A percentile compares a stretch with the other conserved stretches of the same genome.
Conservation (phyloP, 345 rosid species). For the Dipteronia sinensis region DNA sequence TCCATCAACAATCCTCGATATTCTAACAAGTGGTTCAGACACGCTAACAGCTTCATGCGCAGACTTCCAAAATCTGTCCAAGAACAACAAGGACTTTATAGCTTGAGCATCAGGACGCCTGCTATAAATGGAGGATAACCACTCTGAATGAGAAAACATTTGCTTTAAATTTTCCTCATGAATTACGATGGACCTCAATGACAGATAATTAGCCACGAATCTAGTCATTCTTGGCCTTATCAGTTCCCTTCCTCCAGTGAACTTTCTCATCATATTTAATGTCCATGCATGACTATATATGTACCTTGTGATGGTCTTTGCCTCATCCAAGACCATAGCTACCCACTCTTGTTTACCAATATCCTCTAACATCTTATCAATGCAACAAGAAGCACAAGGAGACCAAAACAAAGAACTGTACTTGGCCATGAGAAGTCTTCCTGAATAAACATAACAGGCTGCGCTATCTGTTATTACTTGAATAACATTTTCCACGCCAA, state of each 20-base stretch:
- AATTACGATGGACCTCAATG: conserved; percentile 43
- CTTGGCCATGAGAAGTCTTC: conserved; percentile 50
- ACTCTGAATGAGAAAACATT: conserved; percentile 42
- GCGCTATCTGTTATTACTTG: conserved; percentile 53
- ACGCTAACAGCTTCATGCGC: conserved; percentile 47
- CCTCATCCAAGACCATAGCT: conserved; percentile 43
- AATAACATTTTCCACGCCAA: conserved; percentile 48
- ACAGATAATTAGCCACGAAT: conserved; percentile 40
- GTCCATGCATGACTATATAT: conserved; percentile 43
- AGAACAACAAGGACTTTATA: conserved; percentile 41
- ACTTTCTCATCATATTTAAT: conserved; percentile 44
- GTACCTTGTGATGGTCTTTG: conserved; percentile 42
- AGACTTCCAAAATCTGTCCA: conserved; percentile 47
- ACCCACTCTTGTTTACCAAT: conserved; percentile 48
- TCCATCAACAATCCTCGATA: conserved; percentile 49
- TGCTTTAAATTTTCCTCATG: conserved; percentile 48
- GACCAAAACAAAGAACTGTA: conserved; percentile 47
- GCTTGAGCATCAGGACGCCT: conserved; percentile 53
- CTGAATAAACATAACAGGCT: conserved; percentile 40
- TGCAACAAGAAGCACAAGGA: conserved; percentile 54
- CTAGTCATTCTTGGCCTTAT: conserved; percentile 42
- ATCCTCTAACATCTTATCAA: conserved; percentile 58
- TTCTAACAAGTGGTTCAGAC: conserved; percentile 46
- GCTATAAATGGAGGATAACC: conserved; percentile 43
- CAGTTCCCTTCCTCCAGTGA: conserved; percentile 44